These are phyloP conservation scores for Zygosaccharomyces gambellarensis DNA, from an alignment of 805 yeast genomes.

Conservation along the genomic window DNA sequence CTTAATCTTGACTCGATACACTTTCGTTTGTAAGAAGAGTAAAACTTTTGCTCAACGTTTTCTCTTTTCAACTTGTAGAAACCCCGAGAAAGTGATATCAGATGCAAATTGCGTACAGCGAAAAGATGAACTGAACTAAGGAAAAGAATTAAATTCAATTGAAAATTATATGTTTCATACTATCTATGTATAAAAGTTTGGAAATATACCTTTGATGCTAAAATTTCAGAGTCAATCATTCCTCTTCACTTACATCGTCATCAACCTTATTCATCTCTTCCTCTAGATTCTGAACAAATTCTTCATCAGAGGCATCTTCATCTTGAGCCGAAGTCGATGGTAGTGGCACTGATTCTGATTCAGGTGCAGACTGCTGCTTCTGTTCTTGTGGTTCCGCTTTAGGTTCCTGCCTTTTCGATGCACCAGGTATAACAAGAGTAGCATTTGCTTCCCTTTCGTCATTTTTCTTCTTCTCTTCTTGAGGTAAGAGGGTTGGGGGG, in stretches of 20 bases:
- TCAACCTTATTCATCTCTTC: constrained; percentile 31
- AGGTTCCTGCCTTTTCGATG: constrained; percentile 17
- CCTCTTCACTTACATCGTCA: constrained; percentile 33
- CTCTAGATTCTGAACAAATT: constrained; percentile 33
- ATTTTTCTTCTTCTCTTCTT: constrained; percentile 30
- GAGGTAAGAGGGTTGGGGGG: constrained; percentile 32
- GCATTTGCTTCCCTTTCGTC: constrained; percentile 33
- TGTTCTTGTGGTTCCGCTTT: constrained; percentile 5
- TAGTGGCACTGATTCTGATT: not conserved
- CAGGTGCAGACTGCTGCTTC: constrained; percentile 1
- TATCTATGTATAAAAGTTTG: not conserved
- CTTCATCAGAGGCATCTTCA: constrained; percentile 33
- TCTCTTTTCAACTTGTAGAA: not conserved
- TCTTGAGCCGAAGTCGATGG: constrained; percentile 10
- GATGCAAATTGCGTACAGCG: not conserved
- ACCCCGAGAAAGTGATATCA: not conserved
- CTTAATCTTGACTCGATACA: not conserved
- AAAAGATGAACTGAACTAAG: not conserved
- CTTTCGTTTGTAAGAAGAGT: not conserved
- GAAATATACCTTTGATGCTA: not conserved
- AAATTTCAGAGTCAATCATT: constrained; percentile 9
- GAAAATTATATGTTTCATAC: not conserved
- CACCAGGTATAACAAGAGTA: constrained; percentile 30
- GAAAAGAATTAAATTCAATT: not conserved
- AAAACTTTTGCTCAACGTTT: not conserved